phyloP scores from a whole-genome alignment of 176 grass and related monocot species.

The Melocanna baccifera region DNA sequence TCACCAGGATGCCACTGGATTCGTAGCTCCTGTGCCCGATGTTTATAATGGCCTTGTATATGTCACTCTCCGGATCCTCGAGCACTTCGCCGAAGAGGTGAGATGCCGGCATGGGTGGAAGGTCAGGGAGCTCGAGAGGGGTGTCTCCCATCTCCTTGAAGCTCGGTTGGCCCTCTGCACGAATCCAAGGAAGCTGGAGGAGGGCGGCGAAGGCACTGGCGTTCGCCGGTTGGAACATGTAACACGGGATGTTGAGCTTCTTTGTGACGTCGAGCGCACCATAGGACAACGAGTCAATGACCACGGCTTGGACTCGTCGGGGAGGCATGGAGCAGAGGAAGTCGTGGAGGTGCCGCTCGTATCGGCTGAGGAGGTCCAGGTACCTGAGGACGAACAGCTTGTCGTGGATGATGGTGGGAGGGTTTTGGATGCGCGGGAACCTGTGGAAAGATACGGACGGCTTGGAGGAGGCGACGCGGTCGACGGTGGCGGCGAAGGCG shows the following conservation, averaged over 20 bases:
- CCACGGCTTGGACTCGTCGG: not conserved
- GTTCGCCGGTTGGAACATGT: slow-evolving; percentile 23
- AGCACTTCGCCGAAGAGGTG: not conserved
- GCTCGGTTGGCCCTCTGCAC: not conserved
- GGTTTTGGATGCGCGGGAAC: not conserved
- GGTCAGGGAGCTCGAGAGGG: slow-evolving; percentile 27
- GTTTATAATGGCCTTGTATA: not conserved
- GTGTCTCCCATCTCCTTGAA: slow-evolving; percentile 32
- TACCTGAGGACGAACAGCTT: too few relatives aligned
- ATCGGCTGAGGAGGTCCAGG: not conserved
- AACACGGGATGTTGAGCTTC: slow-evolving; percentile 37
- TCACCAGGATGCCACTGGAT: slow-evolving; percentile 22
- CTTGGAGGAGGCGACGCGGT: slow-evolving; percentile 10
- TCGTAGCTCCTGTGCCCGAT: too few relatives aligned
- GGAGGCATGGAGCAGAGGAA: slow-evolving; percentile 4
- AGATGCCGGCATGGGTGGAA: slow-evolving; percentile 33
- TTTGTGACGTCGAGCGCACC: slow-evolving; percentile 16
- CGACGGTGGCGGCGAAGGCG: too few relatives aligned
- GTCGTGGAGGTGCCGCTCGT: not conserved
- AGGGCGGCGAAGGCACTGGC: slow-evolving; percentile 25
- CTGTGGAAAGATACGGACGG: slow-evolving; percentile 33
- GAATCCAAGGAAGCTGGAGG: not conserved
- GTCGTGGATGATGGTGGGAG: too few relatives aligned
- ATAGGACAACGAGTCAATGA: slow-evolving; percentile 34
- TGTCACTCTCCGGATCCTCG: not conserved